Base-by-base conservation (phyloP, 148 eudicot genomes). In the Camellia sinensis region DNA sequence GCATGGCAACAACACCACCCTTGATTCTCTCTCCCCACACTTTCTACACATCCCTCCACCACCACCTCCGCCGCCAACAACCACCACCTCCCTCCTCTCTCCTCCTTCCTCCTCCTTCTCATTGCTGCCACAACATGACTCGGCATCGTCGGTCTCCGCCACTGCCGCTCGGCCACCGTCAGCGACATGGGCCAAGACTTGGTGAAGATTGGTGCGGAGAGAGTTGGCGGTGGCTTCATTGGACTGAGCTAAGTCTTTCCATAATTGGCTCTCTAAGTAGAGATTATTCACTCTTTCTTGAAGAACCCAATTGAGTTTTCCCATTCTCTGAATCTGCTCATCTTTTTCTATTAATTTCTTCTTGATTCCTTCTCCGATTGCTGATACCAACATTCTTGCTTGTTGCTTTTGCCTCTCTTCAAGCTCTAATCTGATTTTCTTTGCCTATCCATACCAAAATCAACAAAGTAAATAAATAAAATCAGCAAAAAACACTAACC, bases 1-100 rank as follows among this genome's bases (percentile, higher is more conserved):
- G 61, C 89, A 87, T 67, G 89, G 89, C 80, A 87, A 54, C 80
- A 87, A 53, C 87, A 87, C 50, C 80, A 87, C 89, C 53, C 87
- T 68, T 29, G 85, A 82, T 44, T 87, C 87, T 19, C 81, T 74
- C 80, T 82, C 82, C 10, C 87, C 85, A 79, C 87, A 87, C 15
- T 15, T 82, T 67, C 40, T 67, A 80, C 89, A 87, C 87, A 52
- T 79, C 83, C 81, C 72, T 22, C 56, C 44, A 56, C 64, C 76
- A 14, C 61, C 77, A 40, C 64, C 64, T 4, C 7, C 52, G 52
- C 52, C 5, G 52, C 52, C 52, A 7, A 7, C 52, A 7, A 7
- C 52, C 6, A 41, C 66, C 78, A 62, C 68, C 68, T 3, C 50
- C 6, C 6, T 13, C 19, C 53, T 44, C 59, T 43, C 70, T 9